These are phyloP conservation scores for Syzygium syzygioides DNA, from an alignment of 441 rosid species.

Conservation along the genomic window DNA sequence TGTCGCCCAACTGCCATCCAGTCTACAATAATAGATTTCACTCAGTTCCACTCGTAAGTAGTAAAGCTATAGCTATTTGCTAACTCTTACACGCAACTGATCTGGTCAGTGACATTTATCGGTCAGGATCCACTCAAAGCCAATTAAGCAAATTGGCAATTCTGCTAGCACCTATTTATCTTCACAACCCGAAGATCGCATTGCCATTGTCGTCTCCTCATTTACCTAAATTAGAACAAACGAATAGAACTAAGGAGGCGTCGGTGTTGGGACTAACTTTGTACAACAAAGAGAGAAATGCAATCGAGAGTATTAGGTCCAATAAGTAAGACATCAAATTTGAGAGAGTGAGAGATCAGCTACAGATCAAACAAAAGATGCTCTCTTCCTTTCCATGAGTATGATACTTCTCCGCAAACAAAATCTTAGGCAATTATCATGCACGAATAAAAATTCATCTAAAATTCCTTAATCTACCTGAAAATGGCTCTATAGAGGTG, in stretches of 20 bases:
- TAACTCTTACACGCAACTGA: no score
- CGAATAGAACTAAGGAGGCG: background rate
- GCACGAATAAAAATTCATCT: background rate
- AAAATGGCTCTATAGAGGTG: background rate
- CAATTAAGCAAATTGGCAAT: background rate
- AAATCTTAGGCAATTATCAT: background rate
- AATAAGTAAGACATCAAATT: background rate
- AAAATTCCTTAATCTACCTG: background rate
- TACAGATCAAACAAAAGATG: background rate
- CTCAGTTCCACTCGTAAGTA: no score
- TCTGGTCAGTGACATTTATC: no score
- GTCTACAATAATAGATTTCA: no score
- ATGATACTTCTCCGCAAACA: background rate
- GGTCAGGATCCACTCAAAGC: background rate
- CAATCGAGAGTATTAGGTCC: background rate
- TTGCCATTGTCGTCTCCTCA: background rate
- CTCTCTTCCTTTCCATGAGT: background rate
- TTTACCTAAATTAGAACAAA: no score
- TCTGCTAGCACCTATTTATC: background rate
- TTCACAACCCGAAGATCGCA: background rate
- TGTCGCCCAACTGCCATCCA: no score
- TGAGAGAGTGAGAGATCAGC: background rate
- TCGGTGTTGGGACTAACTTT: background rate
- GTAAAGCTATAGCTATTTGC: background rate
- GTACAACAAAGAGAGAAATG: background rate